These are phyloP conservation scores for Vitrella brassicaformis DNA, from an alignment of 73 alveolate genomes.

Conservation along the genomic window DNA sequence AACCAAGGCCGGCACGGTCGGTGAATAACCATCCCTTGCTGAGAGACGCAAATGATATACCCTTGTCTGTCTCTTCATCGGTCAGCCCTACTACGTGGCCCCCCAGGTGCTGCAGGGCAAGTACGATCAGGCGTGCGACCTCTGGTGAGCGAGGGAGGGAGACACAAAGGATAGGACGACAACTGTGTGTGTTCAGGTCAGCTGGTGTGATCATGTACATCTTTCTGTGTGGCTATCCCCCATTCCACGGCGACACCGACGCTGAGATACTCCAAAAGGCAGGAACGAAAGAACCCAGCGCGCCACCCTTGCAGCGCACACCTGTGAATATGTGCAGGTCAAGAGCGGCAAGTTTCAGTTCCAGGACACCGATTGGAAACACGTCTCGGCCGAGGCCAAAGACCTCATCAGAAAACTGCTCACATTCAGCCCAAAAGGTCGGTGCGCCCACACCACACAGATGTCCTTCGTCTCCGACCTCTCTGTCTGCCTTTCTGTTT, in stretches of 20 bases:
- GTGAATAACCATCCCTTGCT: no score
- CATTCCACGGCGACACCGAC: constrained; percentile 31
- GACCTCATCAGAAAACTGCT: constrained; percentile 45
- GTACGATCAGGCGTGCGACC: constrained; percentile 39
- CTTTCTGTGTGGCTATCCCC: constrained; percentile 35
- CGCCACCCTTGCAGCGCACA: not conserved
- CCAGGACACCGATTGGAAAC: constrained; percentile 37
- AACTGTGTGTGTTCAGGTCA: not conserved
- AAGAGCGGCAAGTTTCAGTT: constrained; percentile 29
- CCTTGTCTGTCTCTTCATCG: no score
- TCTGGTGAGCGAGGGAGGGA: no score
- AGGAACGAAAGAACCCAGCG: not conserved
- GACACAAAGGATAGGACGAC: no score
- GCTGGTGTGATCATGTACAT: no score
- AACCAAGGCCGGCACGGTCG: no score
- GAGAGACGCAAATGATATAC: no score
- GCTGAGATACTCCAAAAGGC: constrained; percentile 23
- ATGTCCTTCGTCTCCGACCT: no score
- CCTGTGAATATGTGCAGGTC: constrained; percentile 8
- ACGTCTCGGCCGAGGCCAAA: constrained; percentile 44
- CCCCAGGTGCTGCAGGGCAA: constrained; percentile 34
- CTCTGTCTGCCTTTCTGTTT: no score
- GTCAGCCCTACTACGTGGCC: no score
- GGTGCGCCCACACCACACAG: constrained; percentile 4
- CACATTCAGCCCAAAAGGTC: constrained; percentile 23